Evolutionary conservation across 495 filamentous ascomycete species (phyloP).

Genomic region (Penicillium herquei): DNA sequence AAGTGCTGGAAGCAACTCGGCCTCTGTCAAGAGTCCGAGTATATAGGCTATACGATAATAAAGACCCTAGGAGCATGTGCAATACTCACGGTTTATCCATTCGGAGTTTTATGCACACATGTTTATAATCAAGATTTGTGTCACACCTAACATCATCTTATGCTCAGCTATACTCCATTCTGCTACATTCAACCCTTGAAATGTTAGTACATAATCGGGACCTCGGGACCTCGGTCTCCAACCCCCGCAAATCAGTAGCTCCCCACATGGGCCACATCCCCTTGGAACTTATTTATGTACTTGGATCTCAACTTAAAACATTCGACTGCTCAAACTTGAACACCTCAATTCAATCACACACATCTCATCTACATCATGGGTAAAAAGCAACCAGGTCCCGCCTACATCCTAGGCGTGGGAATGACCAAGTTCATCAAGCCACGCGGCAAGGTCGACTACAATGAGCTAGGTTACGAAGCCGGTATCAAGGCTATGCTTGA

Average conservation of each 20-base stretch:
- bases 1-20: too few species aligned
- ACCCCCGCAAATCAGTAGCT: slow-evolving; percentile 20
- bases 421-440: slow-evolving; percentile 99
- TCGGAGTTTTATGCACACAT: background rate
- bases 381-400: slow-evolving; percentile 50
- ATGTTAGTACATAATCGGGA: slow-evolving; percentile 13
- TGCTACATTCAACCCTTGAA: too few species aligned
- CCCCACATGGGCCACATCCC: slow-evolving; percentile 5
- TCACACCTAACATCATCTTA: background rate
- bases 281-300: too few species aligned
- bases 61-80: too few species aligned
- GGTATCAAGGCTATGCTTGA: slow-evolving; percentile 95
- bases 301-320: too few species aligned
- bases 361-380: slow-evolving; percentile 33
- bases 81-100: too few species aligned
- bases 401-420: slow-evolving; percentile 94
- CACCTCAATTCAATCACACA: background rate
- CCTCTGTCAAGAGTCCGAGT: background rate
- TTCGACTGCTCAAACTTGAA: background rate
- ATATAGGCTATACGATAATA: too few species aligned
- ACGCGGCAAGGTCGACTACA: slow-evolving; percentile 68
- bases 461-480: slow-evolving; percentile 87
- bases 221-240: slow-evolving; percentile 30
- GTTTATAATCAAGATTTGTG: slow-evolving; percentile 15
- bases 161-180: background rate